Conservation (phyloP, 176 grass and related monocot species). For the Oropetium thomaeum region DNA sequence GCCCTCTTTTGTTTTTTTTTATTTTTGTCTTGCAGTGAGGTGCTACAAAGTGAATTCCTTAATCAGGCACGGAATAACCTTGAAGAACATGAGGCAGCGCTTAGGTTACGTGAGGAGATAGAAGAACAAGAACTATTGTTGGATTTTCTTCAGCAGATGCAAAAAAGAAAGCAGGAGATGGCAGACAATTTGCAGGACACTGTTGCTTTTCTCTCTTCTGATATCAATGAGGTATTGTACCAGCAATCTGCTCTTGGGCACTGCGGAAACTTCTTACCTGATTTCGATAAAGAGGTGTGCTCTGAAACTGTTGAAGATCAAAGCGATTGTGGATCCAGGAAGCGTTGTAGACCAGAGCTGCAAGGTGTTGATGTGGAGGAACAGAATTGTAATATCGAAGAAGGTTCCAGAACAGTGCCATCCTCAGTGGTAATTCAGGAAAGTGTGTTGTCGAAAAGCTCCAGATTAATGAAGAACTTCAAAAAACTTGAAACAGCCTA, state of each 20-base stretch:
- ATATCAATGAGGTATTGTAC: constrained; percentile 70
- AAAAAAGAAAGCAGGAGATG: constrained; percentile 80
- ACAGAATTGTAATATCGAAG: constrained; percentile 38
- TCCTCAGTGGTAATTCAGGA: constrained; percentile 52
- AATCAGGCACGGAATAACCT: constrained; percentile 71
- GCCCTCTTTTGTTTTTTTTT: neutral
- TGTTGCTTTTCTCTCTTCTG: constrained; percentile 79
- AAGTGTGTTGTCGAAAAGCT: constrained; percentile 78
- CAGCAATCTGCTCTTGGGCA: constrained; percentile 56
- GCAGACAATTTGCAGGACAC: constrained; percentile 71
- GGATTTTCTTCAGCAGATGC: constrained; percentile 79
- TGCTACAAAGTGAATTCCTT: constrained; percentile 89
- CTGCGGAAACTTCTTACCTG: constrained; percentile 24
- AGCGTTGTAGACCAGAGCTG: constrained; percentile 62
- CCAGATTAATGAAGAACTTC: constrained; percentile 94
- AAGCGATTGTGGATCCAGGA: constrained; percentile 64
- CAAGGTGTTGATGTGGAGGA: constrained; percentile 49
- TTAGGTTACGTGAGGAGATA: constrained; percentile 82
- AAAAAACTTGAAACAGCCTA: constrained; percentile 93
- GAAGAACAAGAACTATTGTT: constrained; percentile 84
- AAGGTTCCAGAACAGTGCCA: constrained; percentile 53
- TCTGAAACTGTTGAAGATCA: constrained; percentile 55
- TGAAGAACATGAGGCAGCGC: constrained; percentile 71
- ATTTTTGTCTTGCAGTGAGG: constrained; percentile 49
- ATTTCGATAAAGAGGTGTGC: constrained; percentile 67